Percentiles rank a stretch among this genome's conserved stretches.
Conservation (phyloP, 2,329 filamentous ascomycete species). For the Sporothrix dimorphospora region DNA sequence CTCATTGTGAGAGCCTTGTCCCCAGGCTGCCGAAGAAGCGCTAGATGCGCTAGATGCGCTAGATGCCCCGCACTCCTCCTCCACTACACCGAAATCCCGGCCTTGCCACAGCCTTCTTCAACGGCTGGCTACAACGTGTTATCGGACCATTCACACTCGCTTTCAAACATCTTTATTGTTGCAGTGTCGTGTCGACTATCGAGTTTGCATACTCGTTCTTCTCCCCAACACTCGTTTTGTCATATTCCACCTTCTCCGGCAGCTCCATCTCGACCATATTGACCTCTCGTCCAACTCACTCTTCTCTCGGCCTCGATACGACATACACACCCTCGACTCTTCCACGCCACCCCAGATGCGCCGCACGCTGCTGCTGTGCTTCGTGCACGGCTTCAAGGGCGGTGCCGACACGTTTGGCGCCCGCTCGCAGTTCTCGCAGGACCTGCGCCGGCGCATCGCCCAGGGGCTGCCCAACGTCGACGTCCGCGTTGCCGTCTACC, state of each 20-base stretch:
- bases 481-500: conserved; percentile 72
- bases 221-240: not conserved
- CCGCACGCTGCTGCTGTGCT: conserved; percentile 79
- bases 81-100: not conserved
- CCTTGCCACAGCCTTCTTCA: conserved; percentile 16
- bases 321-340: not conserved
- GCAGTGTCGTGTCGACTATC: not conserved
- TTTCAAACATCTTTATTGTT: not conserved
- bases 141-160: not conserved
- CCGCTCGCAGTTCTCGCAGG: conserved; percentile 67
- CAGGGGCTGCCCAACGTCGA: conserved; percentile 69
- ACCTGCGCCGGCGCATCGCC: conserved; percentile 67
- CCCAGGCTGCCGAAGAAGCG: not conserved
- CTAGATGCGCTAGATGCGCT: not conserved
- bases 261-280: not conserved
- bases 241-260: not conserved
- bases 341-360: conserved; percentile 53
- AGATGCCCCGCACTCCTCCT: conserved; percentile 2
- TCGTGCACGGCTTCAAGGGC: conserved; percentile 91
- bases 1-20: conserved; percentile 3
- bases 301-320: not conserved
- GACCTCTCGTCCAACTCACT: not conserved
- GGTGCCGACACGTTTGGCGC: conserved; percentile 76
- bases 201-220: no score
- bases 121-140: not conserved